These are phyloP conservation scores for Nigrospora oryzae DNA, from an alignment of 2,329 filamentous ascomycete genomes.

Conservation along the genomic window DNA sequence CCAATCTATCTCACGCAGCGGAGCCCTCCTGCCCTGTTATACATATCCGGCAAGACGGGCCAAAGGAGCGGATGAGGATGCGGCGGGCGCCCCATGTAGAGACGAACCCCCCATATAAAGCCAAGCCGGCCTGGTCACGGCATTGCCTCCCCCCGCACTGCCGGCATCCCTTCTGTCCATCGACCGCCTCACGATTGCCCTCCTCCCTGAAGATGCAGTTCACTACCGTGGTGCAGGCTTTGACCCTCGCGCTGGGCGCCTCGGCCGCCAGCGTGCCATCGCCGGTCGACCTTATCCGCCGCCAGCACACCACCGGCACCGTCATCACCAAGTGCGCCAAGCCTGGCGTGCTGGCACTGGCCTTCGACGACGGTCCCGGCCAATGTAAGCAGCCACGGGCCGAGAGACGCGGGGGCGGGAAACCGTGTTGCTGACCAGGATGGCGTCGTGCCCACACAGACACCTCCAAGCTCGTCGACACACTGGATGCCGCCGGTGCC, in stretches of 20 bases:
- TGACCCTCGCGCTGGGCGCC: constrained; percentile 16
- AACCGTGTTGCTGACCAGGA: neutral
- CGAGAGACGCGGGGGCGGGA: too few species aligned
- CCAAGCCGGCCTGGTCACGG: too few species aligned
- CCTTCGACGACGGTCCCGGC: constrained; percentile 45
- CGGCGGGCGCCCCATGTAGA: too few species aligned
- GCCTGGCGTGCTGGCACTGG: constrained; percentile 38
- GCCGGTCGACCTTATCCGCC: constrained; percentile 31
- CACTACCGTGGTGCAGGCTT: constrained; percentile 10
- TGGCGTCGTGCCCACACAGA: constrained; percentile 8
- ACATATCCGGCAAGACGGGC: too few species aligned
- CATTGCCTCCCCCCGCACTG: too few species aligned
- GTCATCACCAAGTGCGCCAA: constrained; percentile 35
- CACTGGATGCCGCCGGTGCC: constrained; percentile 34
- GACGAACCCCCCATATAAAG: too few species aligned
- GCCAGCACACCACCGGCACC: constrained; percentile 28
- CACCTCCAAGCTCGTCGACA: constrained; percentile 40
- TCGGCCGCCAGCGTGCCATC: constrained; percentile 20
- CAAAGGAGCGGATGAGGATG: too few species aligned
- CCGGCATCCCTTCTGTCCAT: too few species aligned
- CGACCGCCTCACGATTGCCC: neutral
- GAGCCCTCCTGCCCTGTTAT: too few species aligned
- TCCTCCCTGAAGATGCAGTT: constrained; percentile 13
- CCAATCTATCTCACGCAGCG: too few species aligned
- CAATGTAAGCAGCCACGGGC: constrained; percentile 14